These are phyloP conservation scores for Diaporthe australafricana DNA, from an alignment of 2,329 filamentous ascomycete genomes.

Conservation along the genomic window DNA sequence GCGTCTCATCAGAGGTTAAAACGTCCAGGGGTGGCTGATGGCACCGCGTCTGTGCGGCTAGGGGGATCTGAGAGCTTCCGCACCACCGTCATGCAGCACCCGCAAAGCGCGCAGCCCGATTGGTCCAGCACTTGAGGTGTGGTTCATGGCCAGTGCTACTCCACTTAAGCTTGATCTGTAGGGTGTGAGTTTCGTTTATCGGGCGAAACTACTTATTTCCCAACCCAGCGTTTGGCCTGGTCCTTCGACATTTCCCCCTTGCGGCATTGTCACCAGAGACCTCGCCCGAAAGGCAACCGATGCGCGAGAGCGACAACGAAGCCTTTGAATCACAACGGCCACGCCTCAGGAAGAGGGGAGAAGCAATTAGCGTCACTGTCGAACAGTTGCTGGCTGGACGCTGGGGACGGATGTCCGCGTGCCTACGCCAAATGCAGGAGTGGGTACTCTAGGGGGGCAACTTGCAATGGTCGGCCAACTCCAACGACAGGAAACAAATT, in stretches of 20 bases:
- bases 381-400: neutral
- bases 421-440: too few species aligned
- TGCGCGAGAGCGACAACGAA: neutral
- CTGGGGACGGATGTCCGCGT: neutral
- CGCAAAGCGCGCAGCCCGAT: slow-evolving; percentile 13
- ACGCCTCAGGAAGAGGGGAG: neutral
- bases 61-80: neutral
- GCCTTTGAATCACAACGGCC: neutral
- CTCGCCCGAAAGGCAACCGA: neutral
- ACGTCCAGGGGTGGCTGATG: neutral
- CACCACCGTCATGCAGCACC: neutral
- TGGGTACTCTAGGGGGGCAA: neutral
- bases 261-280: neutral
- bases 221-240: slow-evolving; percentile 11
- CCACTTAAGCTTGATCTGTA: slow-evolving; percentile 4
- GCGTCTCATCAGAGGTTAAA: slow-evolving; percentile 17
- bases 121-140: slow-evolving; percentile 7
- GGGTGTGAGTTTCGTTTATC: slow-evolving; percentile 27
- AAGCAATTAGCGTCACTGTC: neutral
- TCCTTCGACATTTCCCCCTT: slow-evolving; percentile 19
- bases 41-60: neutral
- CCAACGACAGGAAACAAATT: neutral
- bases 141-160: neutral
- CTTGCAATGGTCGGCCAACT: neutral
- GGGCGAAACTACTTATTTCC: slow-evolving; percentile 22